A percentile compares a stretch with the other conserved stretches of the same genome.
Conservation (phyloP, 306 rosid genomes). For the Trifolium pratense region DNA sequence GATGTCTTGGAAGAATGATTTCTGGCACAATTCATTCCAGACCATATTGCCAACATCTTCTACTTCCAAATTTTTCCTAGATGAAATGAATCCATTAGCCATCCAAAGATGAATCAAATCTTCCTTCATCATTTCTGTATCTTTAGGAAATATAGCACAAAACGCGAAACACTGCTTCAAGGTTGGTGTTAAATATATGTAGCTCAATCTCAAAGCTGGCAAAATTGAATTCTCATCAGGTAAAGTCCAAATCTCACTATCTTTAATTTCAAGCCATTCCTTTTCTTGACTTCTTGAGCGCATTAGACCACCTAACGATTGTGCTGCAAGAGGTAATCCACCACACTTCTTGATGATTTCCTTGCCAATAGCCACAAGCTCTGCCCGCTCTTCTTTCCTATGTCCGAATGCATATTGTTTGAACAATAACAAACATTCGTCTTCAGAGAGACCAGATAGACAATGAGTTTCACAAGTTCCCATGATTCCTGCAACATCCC, state of each 20-base stretch:
- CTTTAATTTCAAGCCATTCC: conserved; percentile 22
- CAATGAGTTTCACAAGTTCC: not conserved
- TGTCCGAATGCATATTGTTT: conserved; percentile 6
- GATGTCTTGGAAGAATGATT: conserved; percentile 23
- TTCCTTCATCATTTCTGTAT: not conserved
- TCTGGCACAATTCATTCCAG: conserved; percentile 19
- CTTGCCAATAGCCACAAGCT: conserved; percentile 2
- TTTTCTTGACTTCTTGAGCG: not conserved
- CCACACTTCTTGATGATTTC: conserved; percentile 17
- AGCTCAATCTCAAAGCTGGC: conserved; percentile 8
- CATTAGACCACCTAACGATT: not conserved
- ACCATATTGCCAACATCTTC: conserved; percentile 30
- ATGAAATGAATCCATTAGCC: conserved; percentile 27
- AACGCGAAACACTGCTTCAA: not conserved
- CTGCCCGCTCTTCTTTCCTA: not conserved
- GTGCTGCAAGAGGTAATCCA: conserved; percentile 17
- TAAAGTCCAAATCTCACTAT: not conserved
- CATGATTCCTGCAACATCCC: not conserved
- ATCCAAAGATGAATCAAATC: conserved; percentile 20
- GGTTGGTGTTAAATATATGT: not conserved
- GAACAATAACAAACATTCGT: conserved; percentile 1
- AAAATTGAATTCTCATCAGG: not conserved
- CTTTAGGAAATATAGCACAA: conserved; percentile 23
- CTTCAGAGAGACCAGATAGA: not conserved
- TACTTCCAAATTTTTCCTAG: not conserved